These are phyloP conservation scores for Gracilaria gracilis DNA, from an alignment of 23 red algal species.

Conservation along the genomic window DNA sequence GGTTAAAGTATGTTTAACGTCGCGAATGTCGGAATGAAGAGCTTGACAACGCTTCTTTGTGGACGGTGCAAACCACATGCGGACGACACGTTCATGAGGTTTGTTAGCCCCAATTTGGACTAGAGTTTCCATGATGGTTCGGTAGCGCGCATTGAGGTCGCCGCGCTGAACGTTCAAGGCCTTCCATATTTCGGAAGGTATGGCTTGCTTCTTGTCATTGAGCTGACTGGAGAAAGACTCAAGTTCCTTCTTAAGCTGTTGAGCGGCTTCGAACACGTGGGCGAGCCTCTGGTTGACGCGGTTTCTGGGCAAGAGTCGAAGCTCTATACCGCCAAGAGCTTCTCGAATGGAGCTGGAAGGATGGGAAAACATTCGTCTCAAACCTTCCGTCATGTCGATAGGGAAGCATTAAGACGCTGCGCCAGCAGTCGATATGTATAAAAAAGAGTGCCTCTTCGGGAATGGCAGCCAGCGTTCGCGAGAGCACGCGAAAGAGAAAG, in stretches of 20 bases:
- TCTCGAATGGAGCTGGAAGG: conserved; percentile 12
- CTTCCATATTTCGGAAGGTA: conserved; percentile 3
- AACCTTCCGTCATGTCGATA: neutral
- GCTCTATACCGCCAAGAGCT: conserved; percentile 5
- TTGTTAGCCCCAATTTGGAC: conserved; percentile 11
- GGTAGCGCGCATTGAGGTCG: neutral
- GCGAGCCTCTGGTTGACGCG: conserved; percentile 17
- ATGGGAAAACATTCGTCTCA: conserved; percentile 16
- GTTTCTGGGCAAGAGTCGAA: neutral
- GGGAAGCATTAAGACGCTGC: neutral
- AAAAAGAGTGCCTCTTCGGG: neutral
- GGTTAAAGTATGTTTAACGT: neutral
- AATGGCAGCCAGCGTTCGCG: neutral
- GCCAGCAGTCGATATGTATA: neutral
- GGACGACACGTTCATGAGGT: neutral
- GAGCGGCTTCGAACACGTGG: conserved; percentile 15
- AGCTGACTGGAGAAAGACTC: conserved; percentile 9
- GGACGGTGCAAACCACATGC: conserved; percentile 33
- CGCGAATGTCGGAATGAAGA: conserved; percentile 25
- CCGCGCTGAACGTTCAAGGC: neutral
- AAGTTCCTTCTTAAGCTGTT: conserved; percentile 8
- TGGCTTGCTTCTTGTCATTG: conserved; percentile 16
- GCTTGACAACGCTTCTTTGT: neutral
- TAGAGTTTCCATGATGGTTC: neutral
- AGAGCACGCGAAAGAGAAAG: neutral